phyloP scores from a whole-genome alignment of 1,139 yeast genomes.

The Debaryomyces coudertii region DNA sequence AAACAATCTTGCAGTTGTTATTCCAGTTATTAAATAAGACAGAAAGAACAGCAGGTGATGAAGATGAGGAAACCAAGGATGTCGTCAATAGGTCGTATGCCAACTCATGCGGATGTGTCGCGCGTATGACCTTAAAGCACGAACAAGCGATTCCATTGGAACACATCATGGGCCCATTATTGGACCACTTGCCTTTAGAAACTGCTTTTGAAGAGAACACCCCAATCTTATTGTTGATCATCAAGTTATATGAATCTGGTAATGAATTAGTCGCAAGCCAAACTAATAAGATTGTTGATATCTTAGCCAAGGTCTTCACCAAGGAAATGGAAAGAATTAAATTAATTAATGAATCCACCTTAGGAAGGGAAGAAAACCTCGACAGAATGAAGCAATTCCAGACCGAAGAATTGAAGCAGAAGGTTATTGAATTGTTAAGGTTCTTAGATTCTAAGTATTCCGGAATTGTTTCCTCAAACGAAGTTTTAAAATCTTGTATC shows the following conservation, averaged over 20 bases:
- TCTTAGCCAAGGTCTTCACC: conserved; percentile 70
- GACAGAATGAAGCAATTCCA: conserved; percentile 81
- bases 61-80: conserved; percentile 79
- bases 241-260: conserved; percentile 68
- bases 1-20: conserved; percentile 70
- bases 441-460: conserved; percentile 67
- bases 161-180: conserved; percentile 76
- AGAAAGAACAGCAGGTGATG: conserved; percentile 63
- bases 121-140: conserved; percentile 82
- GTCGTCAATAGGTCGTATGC: conserved; percentile 85
- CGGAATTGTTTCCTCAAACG: conserved; percentile 62
- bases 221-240: conserved; percentile 81
- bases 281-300: conserved; percentile 66
- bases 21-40: conserved; percentile 80
- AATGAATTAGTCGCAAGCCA: conserved; percentile 58
- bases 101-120: conserved; percentile 96
- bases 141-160: conserved; percentile 75
- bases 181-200: conserved; percentile 81
- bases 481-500: conserved; percentile 46
- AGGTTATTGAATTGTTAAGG: conserved; percentile 72
- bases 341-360: conserved; percentile 69
- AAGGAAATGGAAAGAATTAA: conserved; percentile 74
- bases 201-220: conserved; percentile 91
- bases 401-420: conserved; percentile 60
- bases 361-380: conserved; percentile 81